Conservation (phyloP, 208 protist species). For the Crithidia bombi region DNA sequence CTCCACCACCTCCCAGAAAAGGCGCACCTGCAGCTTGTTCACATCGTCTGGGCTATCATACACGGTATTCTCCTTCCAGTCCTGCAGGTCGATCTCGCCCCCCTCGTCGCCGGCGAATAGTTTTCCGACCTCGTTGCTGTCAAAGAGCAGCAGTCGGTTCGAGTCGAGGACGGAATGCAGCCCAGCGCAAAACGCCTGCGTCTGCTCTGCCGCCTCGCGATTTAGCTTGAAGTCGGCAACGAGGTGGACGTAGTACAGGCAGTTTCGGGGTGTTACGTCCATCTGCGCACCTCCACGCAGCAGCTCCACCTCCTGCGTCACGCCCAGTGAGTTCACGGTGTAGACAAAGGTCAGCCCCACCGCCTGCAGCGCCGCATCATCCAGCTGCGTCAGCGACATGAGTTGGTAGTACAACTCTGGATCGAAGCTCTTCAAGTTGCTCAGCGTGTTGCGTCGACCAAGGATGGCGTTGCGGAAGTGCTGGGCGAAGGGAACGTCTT, state of each 20-base stretch:
- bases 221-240: conserved; percentile 94
- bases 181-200: conserved; percentile 81
- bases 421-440: conserved; percentile 89
- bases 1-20: conserved; percentile 93
- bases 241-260: conserved; percentile 92
- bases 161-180: conserved; percentile 70
- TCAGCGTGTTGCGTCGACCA: conserved; percentile 88
- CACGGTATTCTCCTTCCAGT: conserved; percentile 86
- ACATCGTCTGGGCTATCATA: conserved; percentile 80
- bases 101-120: conserved; percentile 81
- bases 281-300: conserved; percentile 78
- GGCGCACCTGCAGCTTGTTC: conserved; percentile 48
- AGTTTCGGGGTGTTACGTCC: conserved; percentile 86
- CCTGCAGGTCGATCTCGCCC: conserved; percentile 83
- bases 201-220: conserved; percentile 82
- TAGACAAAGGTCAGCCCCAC: conserved; percentile 85
- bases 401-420: conserved; percentile 88
- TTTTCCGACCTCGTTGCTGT: conserved; percentile 86
- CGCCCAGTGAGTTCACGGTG: conserved; percentile 71
- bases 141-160: conserved; percentile 83
- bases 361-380: conserved; percentile 69
- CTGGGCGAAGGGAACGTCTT: conserved; percentile 88
- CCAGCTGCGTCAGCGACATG: conserved; percentile 62
- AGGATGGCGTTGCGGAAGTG: conserved; percentile 93
- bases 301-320: conserved; percentile 80